Evolutionary conservation across 2,329 filamentous ascomycete species (phyloP).

Genomic region (Nannizziopsis barbatae): DNA sequence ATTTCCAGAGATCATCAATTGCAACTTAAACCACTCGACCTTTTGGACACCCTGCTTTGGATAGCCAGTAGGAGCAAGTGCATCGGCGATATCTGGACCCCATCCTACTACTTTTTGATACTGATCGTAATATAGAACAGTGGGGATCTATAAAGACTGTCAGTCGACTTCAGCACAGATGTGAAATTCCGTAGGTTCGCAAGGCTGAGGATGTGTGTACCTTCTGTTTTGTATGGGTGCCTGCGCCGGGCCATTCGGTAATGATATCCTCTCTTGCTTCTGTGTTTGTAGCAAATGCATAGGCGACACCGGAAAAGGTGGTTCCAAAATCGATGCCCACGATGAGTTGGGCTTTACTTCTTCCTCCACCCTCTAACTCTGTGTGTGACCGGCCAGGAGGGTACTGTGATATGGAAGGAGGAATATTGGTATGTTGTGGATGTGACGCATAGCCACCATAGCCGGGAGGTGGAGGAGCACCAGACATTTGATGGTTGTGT

Average conservation of each 20-base stretch:
- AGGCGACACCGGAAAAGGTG: constrained; percentile 94
- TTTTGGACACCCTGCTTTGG: constrained; percentile 97
- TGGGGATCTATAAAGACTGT: constrained; percentile 62
- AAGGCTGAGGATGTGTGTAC: constrained; percentile 35
- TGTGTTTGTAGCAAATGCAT: constrained; percentile 86
- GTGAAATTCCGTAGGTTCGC: background rate
- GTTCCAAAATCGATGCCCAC: constrained; percentile 99
- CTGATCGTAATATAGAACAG: constrained; percentile 98
- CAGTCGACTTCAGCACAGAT: background rate
- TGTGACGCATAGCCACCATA: constrained; percentile 34
- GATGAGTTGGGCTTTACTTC: constrained; percentile 93
- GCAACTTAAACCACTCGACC: constrained; percentile 99
- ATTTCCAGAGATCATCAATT: constrained; percentile 96
- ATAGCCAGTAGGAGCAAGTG: constrained; percentile 89
- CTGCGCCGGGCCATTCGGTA: constrained; percentile 95
- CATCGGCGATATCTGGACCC: constrained; percentile 96
- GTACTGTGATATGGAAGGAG: constrained; percentile 17
- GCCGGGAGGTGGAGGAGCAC: constrained; percentile 32
- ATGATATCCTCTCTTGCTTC: constrained; percentile 98
- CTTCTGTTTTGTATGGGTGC: constrained; percentile 98
- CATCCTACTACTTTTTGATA: constrained; percentile 99
- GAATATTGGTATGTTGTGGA: constrained; percentile 21
- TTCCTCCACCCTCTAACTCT: constrained; percentile 77
- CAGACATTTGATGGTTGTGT: constrained; percentile 21
- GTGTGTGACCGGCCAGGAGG: constrained; percentile 16